Evolutionary conservation across 2,329 filamentous ascomycete species (phyloP), one percentile per base, ranked within the genome.

Genomic region (Didymella sp.): DNA sequence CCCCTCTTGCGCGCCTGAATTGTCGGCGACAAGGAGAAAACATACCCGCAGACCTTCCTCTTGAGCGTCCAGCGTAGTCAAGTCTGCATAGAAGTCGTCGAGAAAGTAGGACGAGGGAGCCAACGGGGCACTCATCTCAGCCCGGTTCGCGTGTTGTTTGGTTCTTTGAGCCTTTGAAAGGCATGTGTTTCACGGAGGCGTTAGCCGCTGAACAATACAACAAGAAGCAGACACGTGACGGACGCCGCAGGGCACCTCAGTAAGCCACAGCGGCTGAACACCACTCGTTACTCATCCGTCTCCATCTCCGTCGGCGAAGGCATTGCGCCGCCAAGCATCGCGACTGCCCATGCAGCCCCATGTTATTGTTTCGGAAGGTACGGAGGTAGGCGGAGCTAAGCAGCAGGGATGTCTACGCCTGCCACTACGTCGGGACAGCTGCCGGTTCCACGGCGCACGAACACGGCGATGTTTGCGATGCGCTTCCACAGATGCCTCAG

Each of bases 401-500:
- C 31, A 43, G 40, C 40, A 44, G 33, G 45, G 40, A 38, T 6
- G 3, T 15, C 19, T 33, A 40, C 31, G 38, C 11, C n/a, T 43
- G 46, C 38, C 15, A 30, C 22, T 31, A 21, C 7, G 21, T 43
- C 38, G 37, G 43, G 27, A 19, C 9, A 44, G 25, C 38, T 57
- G 30, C 43, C 48, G 53, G 28, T 47, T 37, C 47, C 46, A 28
- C 27, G 9, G 25, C 43, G 17, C 28, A 42, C 46, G 41, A 38
- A 45, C 45, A 24, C 19, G 38, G 54, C 42, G 42, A 51, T 42
- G 42, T 41, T 51, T 51, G 47, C 47, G 47, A 48, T 27, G 21
- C 38, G 54, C 54, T 57, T 57, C 54, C 54, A 57, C 22, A 37
- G 43, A 48, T 22, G 54, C 54, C 48, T 48, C 54, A 51, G 54